A percentile compares a stretch with the other conserved stretches of the same genome.
phyloP scores from a whole-genome alignment of 345 rosid species.

The Eucalyptus dawsonii region DNA sequence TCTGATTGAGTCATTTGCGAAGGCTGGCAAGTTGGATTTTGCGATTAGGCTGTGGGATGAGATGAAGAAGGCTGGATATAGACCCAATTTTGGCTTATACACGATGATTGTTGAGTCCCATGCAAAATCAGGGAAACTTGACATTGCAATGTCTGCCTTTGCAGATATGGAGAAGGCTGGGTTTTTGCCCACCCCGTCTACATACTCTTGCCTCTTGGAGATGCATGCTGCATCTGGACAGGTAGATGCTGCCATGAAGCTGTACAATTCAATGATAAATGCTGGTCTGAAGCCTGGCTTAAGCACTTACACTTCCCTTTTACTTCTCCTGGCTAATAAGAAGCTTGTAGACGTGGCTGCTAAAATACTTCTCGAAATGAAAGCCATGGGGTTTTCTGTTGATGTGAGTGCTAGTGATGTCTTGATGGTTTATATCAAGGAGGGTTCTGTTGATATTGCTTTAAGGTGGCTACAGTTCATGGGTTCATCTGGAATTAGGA shows the following conservation, averaged over 20 bases:
- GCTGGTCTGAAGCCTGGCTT: constrained; percentile 85
- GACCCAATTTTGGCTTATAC: constrained; percentile 86
- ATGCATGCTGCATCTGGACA: constrained; percentile 92
- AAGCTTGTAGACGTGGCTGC: constrained; percentile 94
- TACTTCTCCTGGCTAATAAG: constrained; percentile 75
- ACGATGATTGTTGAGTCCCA: constrained; percentile 84
- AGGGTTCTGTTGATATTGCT: constrained; percentile 85
- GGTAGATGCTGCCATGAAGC: constrained; percentile 88
- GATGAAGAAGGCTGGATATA: constrained; percentile 73
- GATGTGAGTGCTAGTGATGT: constrained; percentile 96
- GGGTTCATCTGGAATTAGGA: constrained; percentile 89
- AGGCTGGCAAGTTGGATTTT: constrained; percentile 88
- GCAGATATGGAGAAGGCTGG: constrained; percentile 94
- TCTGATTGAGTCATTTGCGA: constrained; percentile 73
- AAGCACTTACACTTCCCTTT: constrained; percentile 73
- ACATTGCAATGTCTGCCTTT: constrained; percentile 72
- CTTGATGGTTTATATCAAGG: constrained; percentile 88
- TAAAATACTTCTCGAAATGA: constrained; percentile 91
- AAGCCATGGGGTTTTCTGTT: constrained; percentile 81
- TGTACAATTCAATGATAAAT: constrained; percentile 89
- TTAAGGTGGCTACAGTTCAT: constrained; percentile 90
- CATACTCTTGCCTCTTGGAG: constrained; percentile 86
- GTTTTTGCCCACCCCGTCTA: constrained; percentile 82
- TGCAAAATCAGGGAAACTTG: constrained; percentile 96
- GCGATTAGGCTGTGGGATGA: constrained; percentile 90